A percentile compares a stretch with the other conserved stretches of the same genome.
phyloP scores from a whole-genome alignment of 495 filamentous ascomycete genomes.

The Evernia prunastri region DNA sequence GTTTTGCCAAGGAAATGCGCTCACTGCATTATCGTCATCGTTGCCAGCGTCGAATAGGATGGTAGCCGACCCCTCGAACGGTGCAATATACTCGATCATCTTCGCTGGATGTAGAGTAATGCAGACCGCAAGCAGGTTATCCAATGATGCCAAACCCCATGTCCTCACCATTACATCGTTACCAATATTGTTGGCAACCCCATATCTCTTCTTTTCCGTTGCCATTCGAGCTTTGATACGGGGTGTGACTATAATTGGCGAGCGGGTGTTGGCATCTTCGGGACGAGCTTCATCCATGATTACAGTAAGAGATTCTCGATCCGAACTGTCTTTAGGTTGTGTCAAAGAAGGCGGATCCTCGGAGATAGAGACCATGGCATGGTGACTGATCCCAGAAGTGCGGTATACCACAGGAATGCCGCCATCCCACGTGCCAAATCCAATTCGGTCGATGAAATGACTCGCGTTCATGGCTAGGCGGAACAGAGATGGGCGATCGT shows the following conservation, averaged over 20 bases:
- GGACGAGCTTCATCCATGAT: background rate
- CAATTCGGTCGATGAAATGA: constrained; percentile 4
- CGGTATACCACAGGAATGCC: constrained; percentile 1
- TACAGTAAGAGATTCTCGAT: background rate
- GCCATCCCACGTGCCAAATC: constrained; percentile 4
- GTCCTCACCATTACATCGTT: constrained; percentile 38
- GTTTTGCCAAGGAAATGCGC: constrained; percentile 22
- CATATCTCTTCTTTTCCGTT: constrained; percentile 28
- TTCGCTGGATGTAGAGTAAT: constrained; percentile 47
- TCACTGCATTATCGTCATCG: constrained; percentile 27
- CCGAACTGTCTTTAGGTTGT: background rate
- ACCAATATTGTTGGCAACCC: constrained; percentile 41
- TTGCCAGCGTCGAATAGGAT: constrained; percentile 35
- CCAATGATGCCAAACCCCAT: constrained; percentile 47
- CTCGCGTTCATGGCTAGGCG: constrained; percentile 6
- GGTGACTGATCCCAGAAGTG: background rate
- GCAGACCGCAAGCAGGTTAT: constrained; percentile 36
- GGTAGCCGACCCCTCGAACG: constrained; percentile 34
- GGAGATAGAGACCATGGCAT: background rate
- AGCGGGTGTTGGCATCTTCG: background rate
- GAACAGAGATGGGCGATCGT: constrained; percentile 11
- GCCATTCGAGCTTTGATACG: background rate
- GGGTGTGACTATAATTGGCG: background rate
- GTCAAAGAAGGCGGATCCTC: background rate
- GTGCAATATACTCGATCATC: constrained; percentile 45